Evolutionary conservation across 2,329 filamentous ascomycete genomes (phyloP), one percentile per base, ranked within the genome.

Genomic region (Aspergillus fischeri): DNA sequence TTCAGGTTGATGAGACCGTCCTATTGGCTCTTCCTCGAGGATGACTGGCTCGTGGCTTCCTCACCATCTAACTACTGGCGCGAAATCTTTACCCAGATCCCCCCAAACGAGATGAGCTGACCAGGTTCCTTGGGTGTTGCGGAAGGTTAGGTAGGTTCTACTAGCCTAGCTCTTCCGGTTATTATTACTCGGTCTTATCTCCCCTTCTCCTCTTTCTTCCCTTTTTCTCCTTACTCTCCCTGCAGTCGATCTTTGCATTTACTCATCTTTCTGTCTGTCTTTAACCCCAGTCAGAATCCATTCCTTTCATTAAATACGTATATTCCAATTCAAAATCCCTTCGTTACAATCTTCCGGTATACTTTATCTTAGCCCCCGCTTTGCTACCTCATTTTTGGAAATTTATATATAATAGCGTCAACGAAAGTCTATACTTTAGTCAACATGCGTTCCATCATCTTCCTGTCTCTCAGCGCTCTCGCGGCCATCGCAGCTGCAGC

Each of bases 361-460:
- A 14, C 11, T 51, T 51, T 24, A 28, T 50, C 27, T 28, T n/a
- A 32, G 53, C 35, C 38, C 20, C 14, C 14, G 9, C 17, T 49
- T 35, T 9, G 48, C 2, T 25, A 32, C 32, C 20, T 45, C 41
- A 4, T 45, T 38, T 38, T 5, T 6, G 49, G 20, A 10, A 51
- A 24, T 20, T 7, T 21, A 4, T 41, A 32, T 20, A 50, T 52
- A 51, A 50, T 51, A 35, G n/a, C 49, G 41, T 27, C 27, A 49
- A n/a, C 3, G 25, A 38, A 45, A 14, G 41, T 42, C 52, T 25
- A 51, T 54, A 59, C 17, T 27, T 55, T 55, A 29, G 49, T 62
- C 70, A 77, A 62, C 35, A 83, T 82, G 80, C 75, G 75, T 60
- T 75, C 78, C 69, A 63, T 75, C 60, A 61, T 73, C 67, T 72